Percentiles rank a stretch among this genome's conserved stretches.
Conservation (phyloP, 2,329 filamentous ascomycete species). For the Diaporthe vexans region DNA sequence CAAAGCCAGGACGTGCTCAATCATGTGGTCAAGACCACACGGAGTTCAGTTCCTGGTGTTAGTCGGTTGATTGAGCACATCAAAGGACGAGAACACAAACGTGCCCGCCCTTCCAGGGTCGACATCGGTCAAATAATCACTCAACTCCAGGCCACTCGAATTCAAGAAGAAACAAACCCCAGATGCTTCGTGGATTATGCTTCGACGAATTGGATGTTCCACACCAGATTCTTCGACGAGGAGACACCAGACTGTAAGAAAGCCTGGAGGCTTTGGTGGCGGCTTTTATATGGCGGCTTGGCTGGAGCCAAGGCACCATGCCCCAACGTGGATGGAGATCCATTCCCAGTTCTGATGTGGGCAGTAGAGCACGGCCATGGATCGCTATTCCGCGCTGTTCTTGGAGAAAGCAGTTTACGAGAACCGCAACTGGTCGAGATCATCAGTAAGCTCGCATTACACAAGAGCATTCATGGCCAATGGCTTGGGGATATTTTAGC, state of each 20-base stretch:
- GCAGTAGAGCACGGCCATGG: not conserved
- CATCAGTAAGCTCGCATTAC: not conserved
- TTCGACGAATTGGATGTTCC: not conserved
- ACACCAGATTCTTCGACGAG: not conserved
- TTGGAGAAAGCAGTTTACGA: not conserved
- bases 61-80: not conserved
- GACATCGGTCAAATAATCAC: not conserved
- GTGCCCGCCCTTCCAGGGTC: not conserved
- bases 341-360: not conserved
- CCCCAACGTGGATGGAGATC: not conserved
- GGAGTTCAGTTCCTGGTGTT: not conserved
- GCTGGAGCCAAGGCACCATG: not conserved
- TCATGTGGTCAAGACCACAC: not conserved
- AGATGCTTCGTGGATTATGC: not conserved
- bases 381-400: not conserved
- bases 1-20: not conserved
- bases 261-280: not conserved
- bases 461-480: not conserved
- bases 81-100: not conserved
- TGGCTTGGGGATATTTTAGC: not conserved
- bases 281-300: not conserved
- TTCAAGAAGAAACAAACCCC: not conserved
- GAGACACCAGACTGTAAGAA: not conserved
- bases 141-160: not conserved
- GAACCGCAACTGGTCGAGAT: accelerated